These are phyloP conservation scores for Agrostemma githago DNA, from an alignment of 148 eudicot genomes.

Conservation along the genomic window DNA sequence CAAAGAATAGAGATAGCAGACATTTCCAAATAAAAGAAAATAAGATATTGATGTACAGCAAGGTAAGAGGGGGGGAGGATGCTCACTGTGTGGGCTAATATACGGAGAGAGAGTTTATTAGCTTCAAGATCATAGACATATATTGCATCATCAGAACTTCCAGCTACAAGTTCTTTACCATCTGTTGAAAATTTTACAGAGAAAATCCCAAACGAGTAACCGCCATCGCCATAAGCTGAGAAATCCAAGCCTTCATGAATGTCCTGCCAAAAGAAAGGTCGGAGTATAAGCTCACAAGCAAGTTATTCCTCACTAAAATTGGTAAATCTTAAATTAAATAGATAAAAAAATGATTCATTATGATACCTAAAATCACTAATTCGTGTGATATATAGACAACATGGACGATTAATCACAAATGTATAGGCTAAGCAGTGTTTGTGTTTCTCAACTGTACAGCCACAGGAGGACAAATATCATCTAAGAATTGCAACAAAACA, in stretches of 20 bases:
- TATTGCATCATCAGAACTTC: constrained; percentile 60
- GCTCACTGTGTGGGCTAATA: constrained; percentile 72
- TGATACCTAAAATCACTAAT: background rate
- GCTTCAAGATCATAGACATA: constrained; percentile 76
- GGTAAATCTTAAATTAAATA: background rate
- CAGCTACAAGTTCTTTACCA: constrained; percentile 89
- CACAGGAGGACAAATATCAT: background rate
- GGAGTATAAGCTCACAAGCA: background rate
- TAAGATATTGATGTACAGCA: background rate
- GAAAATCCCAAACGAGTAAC: constrained; percentile 62
- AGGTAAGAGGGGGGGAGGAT: background rate
- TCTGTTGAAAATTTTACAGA: constrained; percentile 82
- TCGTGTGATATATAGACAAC: no score
- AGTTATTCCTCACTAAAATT: background rate
- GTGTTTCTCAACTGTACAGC: background rate
- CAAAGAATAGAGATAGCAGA: background rate
- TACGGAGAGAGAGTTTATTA: constrained; percentile 45
- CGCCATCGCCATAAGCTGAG: constrained; percentile 43
- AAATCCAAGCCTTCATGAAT: constrained; percentile 85
- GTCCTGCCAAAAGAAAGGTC: constrained; percentile 45
- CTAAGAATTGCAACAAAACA: background rate
- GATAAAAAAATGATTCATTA: background rate
- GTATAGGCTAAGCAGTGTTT: background rate
- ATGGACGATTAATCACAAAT: background rate
- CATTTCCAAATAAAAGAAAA: background rate